phyloP scores from a whole-genome alignment of 495 filamentous ascomycete species.

The Lepraria neglecta region DNA sequence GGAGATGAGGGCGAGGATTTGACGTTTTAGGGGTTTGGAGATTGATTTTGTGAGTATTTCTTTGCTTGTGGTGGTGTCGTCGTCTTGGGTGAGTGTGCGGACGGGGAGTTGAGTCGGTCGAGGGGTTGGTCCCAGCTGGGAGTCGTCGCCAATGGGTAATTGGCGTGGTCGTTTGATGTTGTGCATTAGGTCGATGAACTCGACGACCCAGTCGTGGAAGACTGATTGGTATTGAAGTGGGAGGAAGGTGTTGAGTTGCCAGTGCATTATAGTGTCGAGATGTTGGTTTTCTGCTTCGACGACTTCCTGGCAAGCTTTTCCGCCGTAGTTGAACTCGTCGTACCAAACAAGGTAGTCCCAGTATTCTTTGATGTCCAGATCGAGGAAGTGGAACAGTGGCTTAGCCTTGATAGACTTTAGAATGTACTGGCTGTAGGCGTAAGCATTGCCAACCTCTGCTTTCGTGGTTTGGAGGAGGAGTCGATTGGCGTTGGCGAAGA shows the following conservation, averaged over 20 bases:
- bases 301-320: conserved; percentile 81
- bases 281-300: conserved; percentile 75
- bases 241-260: conserved; percentile 89
- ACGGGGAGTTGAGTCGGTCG: conserved; percentile 73
- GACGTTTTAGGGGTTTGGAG: conserved; percentile 83
- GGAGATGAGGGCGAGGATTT: conserved; percentile 68
- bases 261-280: conserved; percentile 95
- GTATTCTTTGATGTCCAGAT: conserved; percentile 96
- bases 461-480: conserved; percentile 94
- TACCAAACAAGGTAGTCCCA: conserved; percentile 99
- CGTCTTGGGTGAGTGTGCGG: conserved; percentile 48
- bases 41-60: conserved; percentile 66
- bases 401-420: conserved; percentile 92
- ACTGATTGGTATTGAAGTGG: conserved; percentile 70
- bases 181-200: conserved; percentile 95
- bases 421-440: conserved; percentile 93
- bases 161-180: conserved; percentile 59
- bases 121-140: conserved; percentile 48
- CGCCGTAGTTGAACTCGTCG: conserved; percentile 97
- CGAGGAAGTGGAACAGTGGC: conserved; percentile 93
- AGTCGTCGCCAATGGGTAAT: conserved; percentile 34
- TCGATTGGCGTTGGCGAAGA: conserved; percentile 84
- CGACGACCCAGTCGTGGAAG: conserved; percentile 89
- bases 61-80: conserved; percentile 48
- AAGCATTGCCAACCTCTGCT: conserved; percentile 93